phyloP scores from a whole-genome alignment of 768 basidiomycete genomes.

The Daedaleopsis nitida region DNA sequence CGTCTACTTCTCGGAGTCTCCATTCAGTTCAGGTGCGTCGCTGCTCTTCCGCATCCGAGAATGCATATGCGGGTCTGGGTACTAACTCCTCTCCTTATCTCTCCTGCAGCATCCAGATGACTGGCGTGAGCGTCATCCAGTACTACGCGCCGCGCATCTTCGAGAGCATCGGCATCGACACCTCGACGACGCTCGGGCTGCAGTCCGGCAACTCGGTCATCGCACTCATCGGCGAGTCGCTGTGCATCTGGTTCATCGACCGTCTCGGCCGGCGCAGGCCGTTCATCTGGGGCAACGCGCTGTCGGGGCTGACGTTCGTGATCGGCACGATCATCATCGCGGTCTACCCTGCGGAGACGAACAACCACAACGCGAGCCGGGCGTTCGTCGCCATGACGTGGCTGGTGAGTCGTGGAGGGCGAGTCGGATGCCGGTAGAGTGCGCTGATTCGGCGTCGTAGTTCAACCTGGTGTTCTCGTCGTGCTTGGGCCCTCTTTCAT shows the following conservation, averaged over 20 bases:
- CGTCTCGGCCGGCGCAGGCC: conserved; percentile 25
- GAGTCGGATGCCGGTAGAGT: neutral
- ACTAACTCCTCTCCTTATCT: conserved; percentile 33
- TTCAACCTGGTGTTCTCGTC: conserved; percentile 29
- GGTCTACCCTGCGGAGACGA: conserved; percentile 22
- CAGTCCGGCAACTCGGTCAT: conserved; percentile 58
- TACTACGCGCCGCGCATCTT: conserved; percentile 27
- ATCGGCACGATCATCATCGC: conserved; percentile 29
- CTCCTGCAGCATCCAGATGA: conserved; percentile 61
- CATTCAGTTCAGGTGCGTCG: conserved; percentile 26
- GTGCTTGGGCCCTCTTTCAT: conserved; percentile 26
- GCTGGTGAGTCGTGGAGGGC: conserved; percentile 15
- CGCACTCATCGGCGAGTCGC: conserved; percentile 51
- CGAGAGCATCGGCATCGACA: conserved; percentile 23
- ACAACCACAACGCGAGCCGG: conserved; percentile 25
- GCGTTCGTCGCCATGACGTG: conserved; percentile 31
- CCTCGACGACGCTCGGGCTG: conserved; percentile 44
- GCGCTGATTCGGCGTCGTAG: neutral
- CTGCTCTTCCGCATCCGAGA: too few species aligned
- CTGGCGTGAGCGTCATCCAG: conserved; percentile 53
- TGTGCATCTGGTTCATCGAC: conserved; percentile 30
- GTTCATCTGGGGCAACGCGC: conserved; percentile 27
- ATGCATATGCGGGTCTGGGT: conserved; percentile 11
- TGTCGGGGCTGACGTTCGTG: conserved; percentile 27
- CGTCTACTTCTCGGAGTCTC: conserved; percentile 43